Conservation (phyloP, 148 eudicot genomes). For the Vaccinium myrtillus region DNA sequence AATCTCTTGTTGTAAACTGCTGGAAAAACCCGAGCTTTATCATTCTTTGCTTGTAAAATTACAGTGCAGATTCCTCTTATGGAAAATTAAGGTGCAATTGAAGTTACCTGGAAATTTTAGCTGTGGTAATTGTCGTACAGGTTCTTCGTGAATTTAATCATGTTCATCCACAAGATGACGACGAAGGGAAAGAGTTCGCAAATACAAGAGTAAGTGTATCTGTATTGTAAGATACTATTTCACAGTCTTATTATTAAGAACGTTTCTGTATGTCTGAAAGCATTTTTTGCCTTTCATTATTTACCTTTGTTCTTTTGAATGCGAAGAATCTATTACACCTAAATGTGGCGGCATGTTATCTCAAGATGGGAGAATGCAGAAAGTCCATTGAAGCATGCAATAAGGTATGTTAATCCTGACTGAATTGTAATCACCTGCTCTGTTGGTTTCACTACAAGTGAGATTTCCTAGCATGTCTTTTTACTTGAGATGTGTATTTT, state of each 20-base stretch:
- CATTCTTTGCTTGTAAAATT: background rate
- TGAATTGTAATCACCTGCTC: background rate
- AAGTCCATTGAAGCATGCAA: slow-evolving; percentile 91
- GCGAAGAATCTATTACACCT: slow-evolving; percentile 76
- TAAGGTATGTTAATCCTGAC: slow-evolving; percentile 51
- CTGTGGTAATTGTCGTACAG: slow-evolving; percentile 37
- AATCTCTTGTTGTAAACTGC: background rate
- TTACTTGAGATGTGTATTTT: background rate
- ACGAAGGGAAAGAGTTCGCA: slow-evolving; percentile 85
- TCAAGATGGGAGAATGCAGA: slow-evolving; percentile 89
- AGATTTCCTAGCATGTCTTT: background rate
- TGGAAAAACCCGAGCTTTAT: background rate
- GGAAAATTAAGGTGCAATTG: background rate
- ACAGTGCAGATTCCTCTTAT: background rate
- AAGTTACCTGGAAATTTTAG: background rate
- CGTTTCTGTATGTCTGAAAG: background rate
- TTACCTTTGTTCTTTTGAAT: slow-evolving; percentile 19
- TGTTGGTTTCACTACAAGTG: background rate
- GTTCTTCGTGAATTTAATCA: slow-evolving; percentile 96
- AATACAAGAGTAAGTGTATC: slow-evolving; percentile 67
- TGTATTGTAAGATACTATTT: background rate
- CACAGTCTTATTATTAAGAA: background rate
- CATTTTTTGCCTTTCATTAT: background rate
- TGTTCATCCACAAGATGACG: slow-evolving; percentile 93
- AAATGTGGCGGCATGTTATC: slow-evolving; percentile 93